Base-by-base conservation (phyloP, 768 basidiomycete species). In the Boletus eberwhitei region DNA sequence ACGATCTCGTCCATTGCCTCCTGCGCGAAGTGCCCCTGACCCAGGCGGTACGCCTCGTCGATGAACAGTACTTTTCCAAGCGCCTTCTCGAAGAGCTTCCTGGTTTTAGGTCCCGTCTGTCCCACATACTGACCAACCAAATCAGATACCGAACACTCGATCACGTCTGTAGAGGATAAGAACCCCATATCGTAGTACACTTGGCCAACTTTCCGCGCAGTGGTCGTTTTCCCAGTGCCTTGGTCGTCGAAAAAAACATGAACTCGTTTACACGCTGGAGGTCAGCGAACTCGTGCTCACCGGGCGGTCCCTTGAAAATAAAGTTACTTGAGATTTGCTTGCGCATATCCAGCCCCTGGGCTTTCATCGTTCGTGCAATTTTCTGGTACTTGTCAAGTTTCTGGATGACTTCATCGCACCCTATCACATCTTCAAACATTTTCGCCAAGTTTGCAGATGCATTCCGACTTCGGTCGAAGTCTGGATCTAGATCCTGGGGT, bases 1-100 rank as follows among this genome's bases (percentile, higher is more conserved):
- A 88, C 87, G 26, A 88, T 64, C 59, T 88, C 87, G 64, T 88
- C 87, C 31, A 86, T 77, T 8, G 87, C 87, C 65, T 88, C 87
- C 63, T 85, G 76, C 2, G 85, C 84, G 58, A 86, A 88, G 0
- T 73, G 79, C 0, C 85, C 86, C 44, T 84, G 74, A 8, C 75
- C 66, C 13, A 88, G 73, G 24, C 85, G 74, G 59, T 88, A 88
- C 0, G 87, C 87, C 57, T 88, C 87, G 50, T 88, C 87, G 48
- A 88, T 75, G 71, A 88, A 88, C 1, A 88, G 73, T 4, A 88
- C 85, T 39, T 79, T 77, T 0, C 87, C 87, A 1, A 86, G 74
- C 0, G 84, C 87, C 63, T 81, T 83, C 43, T 86, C 82, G 44
- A 88, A 80, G 1, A 82, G 61, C 50, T 79, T 74, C 58, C 69